Evolutionary conservation across 176 grass and related monocot genomes (phyloP).

Genomic region (Oryza longistaminata): DNA sequence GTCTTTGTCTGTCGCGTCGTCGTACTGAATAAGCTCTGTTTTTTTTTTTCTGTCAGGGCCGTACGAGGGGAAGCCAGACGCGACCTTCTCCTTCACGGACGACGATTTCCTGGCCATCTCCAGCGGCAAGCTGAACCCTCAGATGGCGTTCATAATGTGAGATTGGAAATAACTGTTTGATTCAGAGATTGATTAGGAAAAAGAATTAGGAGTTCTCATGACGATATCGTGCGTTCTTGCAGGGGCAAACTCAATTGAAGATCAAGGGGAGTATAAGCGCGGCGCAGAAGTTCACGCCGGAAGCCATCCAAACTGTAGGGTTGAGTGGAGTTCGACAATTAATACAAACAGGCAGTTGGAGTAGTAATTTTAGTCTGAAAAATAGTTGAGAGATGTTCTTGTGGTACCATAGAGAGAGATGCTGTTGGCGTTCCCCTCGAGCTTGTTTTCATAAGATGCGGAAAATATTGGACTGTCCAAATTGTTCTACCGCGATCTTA

Average conservation of each 20-base stretch:
- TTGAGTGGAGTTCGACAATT: background rate
- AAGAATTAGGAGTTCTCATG: background rate
- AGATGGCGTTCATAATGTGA: constrained; percentile 82
- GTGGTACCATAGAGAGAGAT: no score
- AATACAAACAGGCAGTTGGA: background rate
- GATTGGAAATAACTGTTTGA: background rate
- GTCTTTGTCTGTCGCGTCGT: background rate
- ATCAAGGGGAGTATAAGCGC: constrained; percentile 89
- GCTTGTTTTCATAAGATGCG: no score
- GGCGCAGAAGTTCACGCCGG: constrained; percentile 86
- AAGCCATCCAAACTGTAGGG: constrained; percentile 77
- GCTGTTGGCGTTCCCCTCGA: no score
- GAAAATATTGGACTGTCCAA: no score
- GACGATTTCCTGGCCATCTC: constrained; percentile 78
- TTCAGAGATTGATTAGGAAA: background rate
- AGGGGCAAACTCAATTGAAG: constrained; percentile 60
- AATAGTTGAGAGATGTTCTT: no score
- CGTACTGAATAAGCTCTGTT: background rate
- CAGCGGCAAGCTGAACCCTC: constrained; percentile 76
- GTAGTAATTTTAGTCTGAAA: no score
- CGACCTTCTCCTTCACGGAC: constrained; percentile 85
- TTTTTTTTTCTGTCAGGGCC: constrained; percentile 41
- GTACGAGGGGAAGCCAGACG: constrained; percentile 73
- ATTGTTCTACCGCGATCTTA: no score
- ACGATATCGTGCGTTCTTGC: background rate